These are phyloP conservation scores for Phaeoacremonium minimum DNA, from an alignment of 2,329 filamentous ascomycete genomes.

Conservation along the genomic window DNA sequence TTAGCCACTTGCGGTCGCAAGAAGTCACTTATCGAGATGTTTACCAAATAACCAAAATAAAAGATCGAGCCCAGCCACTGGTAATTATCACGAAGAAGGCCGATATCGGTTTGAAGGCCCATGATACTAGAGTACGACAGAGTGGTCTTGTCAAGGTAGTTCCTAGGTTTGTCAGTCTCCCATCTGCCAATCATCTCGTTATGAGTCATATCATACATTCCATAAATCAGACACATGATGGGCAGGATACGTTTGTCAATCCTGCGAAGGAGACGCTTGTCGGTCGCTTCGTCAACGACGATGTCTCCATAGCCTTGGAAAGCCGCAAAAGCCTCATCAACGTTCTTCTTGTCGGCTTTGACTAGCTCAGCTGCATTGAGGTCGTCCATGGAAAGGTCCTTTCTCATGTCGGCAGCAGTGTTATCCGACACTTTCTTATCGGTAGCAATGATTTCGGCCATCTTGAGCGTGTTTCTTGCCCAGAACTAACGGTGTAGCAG, in stretches of 20 bases:
- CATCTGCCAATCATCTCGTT: no score
- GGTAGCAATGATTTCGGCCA: no score
- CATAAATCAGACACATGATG: slow-evolving; percentile 50
- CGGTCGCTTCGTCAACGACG: slow-evolving; percentile 27
- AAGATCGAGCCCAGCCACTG: slow-evolving; percentile 51
- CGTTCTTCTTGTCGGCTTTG: slow-evolving; percentile 30
- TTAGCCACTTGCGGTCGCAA: no score
- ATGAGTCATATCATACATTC: no score
- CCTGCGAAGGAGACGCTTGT: slow-evolving; percentile 34
- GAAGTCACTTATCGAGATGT: no score
- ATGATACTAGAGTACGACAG: slow-evolving; percentile 47
- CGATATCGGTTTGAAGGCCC: slow-evolving; percentile 47
- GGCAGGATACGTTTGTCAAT: slow-evolving; percentile 42
- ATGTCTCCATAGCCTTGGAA: slow-evolving; percentile 26
- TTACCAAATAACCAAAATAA: slow-evolving; percentile 33
- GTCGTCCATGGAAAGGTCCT: slow-evolving; percentile 1
- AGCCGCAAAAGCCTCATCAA: slow-evolving; percentile 36
- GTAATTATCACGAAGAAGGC: slow-evolving; percentile 57
- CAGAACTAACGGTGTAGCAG: no score
- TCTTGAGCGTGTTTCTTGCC: no score
- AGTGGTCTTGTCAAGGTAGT: slow-evolving; percentile 45
- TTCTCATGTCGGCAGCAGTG: slow-evolving; percentile 6
- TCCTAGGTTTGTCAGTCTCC: slow-evolving; percentile 57
- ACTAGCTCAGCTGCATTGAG: slow-evolving; percentile 6
- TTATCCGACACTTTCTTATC: slow-evolving; percentile 6